Evolutionary conservation across 768 basidiomycete species (phyloP).

Genomic region (Lactarius indigo): DNA sequence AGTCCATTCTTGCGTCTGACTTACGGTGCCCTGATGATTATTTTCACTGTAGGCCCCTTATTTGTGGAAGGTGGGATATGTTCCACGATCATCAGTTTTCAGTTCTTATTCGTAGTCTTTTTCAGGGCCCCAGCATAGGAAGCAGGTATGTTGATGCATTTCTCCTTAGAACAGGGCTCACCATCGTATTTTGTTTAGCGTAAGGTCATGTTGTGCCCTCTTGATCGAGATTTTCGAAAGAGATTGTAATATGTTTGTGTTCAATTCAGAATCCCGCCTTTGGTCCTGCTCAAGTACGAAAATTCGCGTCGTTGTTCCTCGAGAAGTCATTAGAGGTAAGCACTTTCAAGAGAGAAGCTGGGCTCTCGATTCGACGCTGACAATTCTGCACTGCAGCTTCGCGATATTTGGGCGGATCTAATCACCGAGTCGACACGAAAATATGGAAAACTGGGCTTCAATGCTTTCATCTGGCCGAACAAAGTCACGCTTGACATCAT

Average conservation of each 20-base stretch:
- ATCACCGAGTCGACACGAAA: no score
- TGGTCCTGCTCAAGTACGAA: no score
- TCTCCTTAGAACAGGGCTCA: not conserved
- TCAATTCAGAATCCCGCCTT: slow-evolving; percentile 25
- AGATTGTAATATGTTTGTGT: no score
- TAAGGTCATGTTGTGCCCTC: slow-evolving; percentile 11
- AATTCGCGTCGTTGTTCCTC: slow-evolving; percentile 25
- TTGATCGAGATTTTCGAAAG: not conserved
- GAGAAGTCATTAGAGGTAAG: slow-evolving; percentile 27
- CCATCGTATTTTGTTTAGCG: not conserved
- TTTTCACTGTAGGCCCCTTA: not conserved
- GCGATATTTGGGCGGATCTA: slow-evolving; percentile 29
- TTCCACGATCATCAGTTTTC: not conserved
- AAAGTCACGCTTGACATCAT: no score
- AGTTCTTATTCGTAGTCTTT: not conserved
- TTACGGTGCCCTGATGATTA: not conserved
- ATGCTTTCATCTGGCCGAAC: no score
- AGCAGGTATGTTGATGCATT: slow-evolving; percentile 3
- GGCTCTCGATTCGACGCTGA: no score
- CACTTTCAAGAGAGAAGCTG: not conserved
- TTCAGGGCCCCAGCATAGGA: slow-evolving; percentile 17
- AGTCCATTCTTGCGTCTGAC: not conserved
- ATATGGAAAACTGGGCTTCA: no score
- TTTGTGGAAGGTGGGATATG: slow-evolving; percentile 20
- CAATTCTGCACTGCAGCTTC: slow-evolving; percentile 27